These are phyloP conservation scores for Aphanomyces euteiches DNA, from an alignment of 352 stramenopile species.

Conservation along the genomic window DNA sequence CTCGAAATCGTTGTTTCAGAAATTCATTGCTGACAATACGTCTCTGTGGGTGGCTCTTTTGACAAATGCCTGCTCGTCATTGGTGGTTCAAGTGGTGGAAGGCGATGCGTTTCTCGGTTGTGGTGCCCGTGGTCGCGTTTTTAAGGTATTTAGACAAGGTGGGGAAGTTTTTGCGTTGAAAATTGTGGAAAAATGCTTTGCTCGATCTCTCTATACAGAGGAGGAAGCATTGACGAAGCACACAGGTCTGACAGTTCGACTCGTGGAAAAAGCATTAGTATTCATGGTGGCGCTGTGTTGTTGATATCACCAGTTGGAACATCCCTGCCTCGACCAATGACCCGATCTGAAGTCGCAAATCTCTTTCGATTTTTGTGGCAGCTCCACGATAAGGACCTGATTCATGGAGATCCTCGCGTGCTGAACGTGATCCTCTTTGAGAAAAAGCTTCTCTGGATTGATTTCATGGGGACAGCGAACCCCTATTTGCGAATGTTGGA, in stretches of 20 bases:
- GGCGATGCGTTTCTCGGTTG: background rate
- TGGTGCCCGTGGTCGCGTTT: background rate
- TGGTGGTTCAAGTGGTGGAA: background rate
- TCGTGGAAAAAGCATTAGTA: background rate
- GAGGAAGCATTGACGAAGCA: background rate
- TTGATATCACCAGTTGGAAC: background rate
- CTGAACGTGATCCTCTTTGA: background rate
- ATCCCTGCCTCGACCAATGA: background rate
- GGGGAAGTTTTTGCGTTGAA: background rate
- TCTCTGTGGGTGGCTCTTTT: background rate
- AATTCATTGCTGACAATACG: background rate
- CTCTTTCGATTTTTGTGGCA: background rate
- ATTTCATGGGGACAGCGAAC: background rate
- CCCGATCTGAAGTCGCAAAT: background rate
- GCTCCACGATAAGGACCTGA: background rate
- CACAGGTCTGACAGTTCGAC: background rate
- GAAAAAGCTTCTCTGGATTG: background rate
- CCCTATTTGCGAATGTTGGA: background rate
- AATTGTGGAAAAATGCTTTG: background rate
- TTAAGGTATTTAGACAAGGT: background rate
- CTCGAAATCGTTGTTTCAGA: background rate
- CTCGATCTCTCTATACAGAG: background rate
- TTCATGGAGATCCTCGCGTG: background rate
- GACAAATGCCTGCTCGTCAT: background rate
- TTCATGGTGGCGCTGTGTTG: background rate